Base-by-base conservation (phyloP, 768 basidiomycete genomes). In the Lactarius tabidus region DNA sequence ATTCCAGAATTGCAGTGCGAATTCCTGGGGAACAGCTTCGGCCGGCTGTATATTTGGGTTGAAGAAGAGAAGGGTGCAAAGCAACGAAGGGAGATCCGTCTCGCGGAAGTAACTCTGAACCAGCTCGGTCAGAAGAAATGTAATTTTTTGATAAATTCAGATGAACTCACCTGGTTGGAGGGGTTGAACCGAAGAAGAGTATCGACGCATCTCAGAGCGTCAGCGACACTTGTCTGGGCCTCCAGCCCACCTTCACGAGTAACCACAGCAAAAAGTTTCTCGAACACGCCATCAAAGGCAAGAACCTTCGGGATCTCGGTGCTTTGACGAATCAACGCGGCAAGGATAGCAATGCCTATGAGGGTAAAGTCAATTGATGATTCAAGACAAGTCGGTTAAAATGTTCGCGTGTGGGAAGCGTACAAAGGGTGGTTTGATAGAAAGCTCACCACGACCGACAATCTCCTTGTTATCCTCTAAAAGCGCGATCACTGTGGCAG, bases 1-100 rank as follows among this genome's bases (percentile, higher is more conserved):
- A 69, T 95, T 93, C 97, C 97, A 99, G 75, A 94, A 94, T 74
- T 99, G 97, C 53, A 98, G 77, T 1, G 95, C 89, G 75, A 98
- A 98, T 67, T 92, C 89, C 74, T 97, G 92, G 1, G 88, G 90
- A n/a, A 83, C 82, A 6, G 79, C 71, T 60, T 84, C 82, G 61
- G 83, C 81, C 29, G 83, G 74, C 36, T 83, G 82, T 1, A 91
- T 75, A 54, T 79, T 82, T 33, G 85, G 81, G 35, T 89, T 90
- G 75, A 88, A 94, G 54, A 85, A 86, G 52, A 90, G 81, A 28
- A 89, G 81, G 31, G 82, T 85, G 67, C 87, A 84, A 64, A 95
- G 71, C 62, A 88, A 71, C 64, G 89, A 75, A 69, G 88, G 82
- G 69, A 95, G 78, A 66, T 89, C 75, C 1, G 93, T 91, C 78